These are phyloP conservation scores for Coelastrella sp. DNA, from an alignment of 139 green algal species.

Conservation along the genomic window DNA sequence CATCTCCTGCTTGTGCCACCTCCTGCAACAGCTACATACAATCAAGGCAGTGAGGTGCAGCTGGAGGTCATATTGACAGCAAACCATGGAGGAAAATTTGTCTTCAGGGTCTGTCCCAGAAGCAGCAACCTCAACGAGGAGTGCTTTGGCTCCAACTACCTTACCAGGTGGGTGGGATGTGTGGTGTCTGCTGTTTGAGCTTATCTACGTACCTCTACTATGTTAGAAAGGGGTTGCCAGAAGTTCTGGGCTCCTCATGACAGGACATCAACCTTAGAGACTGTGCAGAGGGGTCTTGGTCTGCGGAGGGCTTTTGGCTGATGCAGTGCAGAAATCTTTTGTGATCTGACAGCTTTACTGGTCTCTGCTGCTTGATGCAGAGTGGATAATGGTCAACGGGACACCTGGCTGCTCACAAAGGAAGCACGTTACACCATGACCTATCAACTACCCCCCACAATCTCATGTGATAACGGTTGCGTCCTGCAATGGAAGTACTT, in stretches of 20 bases:
- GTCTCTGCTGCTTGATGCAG: neutral
- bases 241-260: neutral
- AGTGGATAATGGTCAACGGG: conserved; percentile 6
- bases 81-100: conserved; percentile 45
- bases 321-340: neutral
- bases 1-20: too few relatives aligned
- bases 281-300: neutral
- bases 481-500: conserved; percentile 50
- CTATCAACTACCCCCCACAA: neutral
- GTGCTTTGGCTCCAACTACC: conserved; percentile 41
- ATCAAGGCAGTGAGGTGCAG: neutral
- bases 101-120: conserved; percentile 29
- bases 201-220: neutral
- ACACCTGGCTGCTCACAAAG: conserved; percentile 18
- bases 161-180: neutral
- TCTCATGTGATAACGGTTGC: neutral
- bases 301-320: neutral
- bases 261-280: neutral
- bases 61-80: neutral
- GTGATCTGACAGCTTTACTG: neutral
- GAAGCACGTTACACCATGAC: neutral
- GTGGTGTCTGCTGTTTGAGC: neutral
- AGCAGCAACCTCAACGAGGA: conserved; percentile 34
- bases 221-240: too few relatives aligned
- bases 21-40: conserved; percentile 19